Conservation (phyloP, 2,329 filamentous ascomycete genomes). For the Ophiostoma piceae region DNA sequence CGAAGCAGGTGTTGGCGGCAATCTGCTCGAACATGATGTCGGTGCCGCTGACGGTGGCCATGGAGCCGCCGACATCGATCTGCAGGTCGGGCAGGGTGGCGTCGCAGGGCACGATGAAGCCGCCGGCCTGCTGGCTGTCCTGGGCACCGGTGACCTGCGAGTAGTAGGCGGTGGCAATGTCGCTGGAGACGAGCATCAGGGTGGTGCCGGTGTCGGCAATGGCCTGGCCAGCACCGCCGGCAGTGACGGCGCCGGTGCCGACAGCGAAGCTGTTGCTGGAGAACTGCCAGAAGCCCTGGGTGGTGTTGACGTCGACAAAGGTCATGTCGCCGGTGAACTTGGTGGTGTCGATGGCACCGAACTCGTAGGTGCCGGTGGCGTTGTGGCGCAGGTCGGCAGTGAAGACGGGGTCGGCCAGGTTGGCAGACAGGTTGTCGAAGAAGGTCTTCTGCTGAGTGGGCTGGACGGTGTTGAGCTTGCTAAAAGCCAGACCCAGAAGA, state of each 20-base stretch:
- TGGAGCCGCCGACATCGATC: slow-evolving; percentile 52
- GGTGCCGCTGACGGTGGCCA: slow-evolving; percentile 50
- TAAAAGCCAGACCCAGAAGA: slow-evolving; percentile 65
- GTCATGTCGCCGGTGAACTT: slow-evolving; percentile 59
- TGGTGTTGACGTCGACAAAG: slow-evolving; percentile 57
- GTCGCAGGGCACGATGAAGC: slow-evolving; percentile 46
- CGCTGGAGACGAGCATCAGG: slow-evolving; percentile 54
- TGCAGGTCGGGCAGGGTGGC: slow-evolving; percentile 44
- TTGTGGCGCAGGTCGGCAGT: slow-evolving; percentile 62
- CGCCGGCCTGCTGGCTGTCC: slow-evolving; percentile 39
- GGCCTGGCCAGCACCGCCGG: slow-evolving; percentile 40
- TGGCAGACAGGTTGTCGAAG: slow-evolving; percentile 61
- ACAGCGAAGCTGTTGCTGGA: slow-evolving; percentile 53
- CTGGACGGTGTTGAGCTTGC: slow-evolving; percentile 58
- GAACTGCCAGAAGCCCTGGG: slow-evolving; percentile 65
- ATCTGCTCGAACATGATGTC: slow-evolving; percentile 51
- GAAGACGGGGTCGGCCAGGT: slow-evolving; percentile 61
- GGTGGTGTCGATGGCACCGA: slow-evolving; percentile 60
- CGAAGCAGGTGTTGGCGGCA: slow-evolving; percentile 56
- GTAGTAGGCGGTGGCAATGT: slow-evolving; percentile 48
- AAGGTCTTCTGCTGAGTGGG: slow-evolving; percentile 64
- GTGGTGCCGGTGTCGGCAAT: slow-evolving; percentile 59
- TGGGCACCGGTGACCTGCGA: slow-evolving; percentile 41
- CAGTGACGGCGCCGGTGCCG: slow-evolving; percentile 39
- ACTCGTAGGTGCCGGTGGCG: slow-evolving; percentile 63